Evolutionary conservation across 176 grass and related monocot species (phyloP), one percentile per base, ranked within the genome.

Genomic region (Carex cristatella): DNA sequence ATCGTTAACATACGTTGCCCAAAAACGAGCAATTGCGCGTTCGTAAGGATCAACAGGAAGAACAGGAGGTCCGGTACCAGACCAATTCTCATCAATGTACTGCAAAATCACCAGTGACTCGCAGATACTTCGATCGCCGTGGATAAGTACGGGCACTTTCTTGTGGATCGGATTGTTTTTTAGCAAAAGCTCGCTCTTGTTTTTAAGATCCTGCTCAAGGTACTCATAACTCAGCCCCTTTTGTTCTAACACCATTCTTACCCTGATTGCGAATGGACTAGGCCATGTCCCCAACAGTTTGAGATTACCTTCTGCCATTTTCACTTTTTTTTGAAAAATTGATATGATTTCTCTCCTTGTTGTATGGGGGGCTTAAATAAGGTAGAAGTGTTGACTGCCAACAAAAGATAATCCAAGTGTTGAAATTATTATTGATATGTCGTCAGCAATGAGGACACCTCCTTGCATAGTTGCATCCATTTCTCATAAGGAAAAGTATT

Each of bases 11-110:
- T 64, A 93, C 2, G 42, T 10, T 13, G 84, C 86, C 91, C 88
- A 93, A 79, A 93, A 93, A 16, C 88, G 88, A 7, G 91, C 88
- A 44, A 73, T 14, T 35, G 88, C 91, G 48, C 91, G 83, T 10
- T 84, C n/a, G 5, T 84, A 69, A 10, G 88, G 79, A 65, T 90
- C 86, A 14, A 32, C 19, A 18, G 70, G 84, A 14, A 78, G 70
- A 7, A 86, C 65, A 72, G 68, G 33, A 58, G 67, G 67, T 0
- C 23, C 83, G 10, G 5, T 23, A 6, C 49, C 19, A 5, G 48
- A 5, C 83, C 64, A 85, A 15, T 7, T 65, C 15, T 85, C 83
- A 58, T 85, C 83, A 27, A 85, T 85, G 51, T 85, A 85, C n/a
- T 85, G 83, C 31, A 85, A 44, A 42, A 85, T 44, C 30, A 85